A percentile compares a stretch with the other conserved stretches of the same genome.
These are phyloP conservation scores for Skeletonema marinoi DNA, from an alignment of 108 stramenopile genomes.

Conservation along the genomic window DNA sequence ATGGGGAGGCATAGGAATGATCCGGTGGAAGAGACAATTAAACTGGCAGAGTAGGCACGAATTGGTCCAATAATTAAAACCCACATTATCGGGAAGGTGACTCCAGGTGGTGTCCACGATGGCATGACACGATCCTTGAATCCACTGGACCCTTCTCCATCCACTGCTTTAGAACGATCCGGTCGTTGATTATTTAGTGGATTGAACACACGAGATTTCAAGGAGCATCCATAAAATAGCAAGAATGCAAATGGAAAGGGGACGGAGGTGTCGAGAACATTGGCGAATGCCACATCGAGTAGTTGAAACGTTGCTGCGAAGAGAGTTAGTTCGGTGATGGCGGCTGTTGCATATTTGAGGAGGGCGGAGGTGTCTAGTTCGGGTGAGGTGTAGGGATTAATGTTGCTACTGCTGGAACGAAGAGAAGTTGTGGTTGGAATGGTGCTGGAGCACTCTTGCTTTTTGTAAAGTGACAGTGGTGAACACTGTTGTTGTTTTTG, in stretches of 20 bases:
- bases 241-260: constrained; percentile 20
- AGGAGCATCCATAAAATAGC: constrained; percentile 35
- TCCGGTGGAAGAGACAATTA: constrained; percentile 56
- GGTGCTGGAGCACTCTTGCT: not conserved
- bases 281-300: constrained; percentile 14
- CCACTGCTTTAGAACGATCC: constrained; percentile 44
- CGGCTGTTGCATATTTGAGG: constrained; percentile 26
- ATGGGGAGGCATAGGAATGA: constrained; percentile 48
- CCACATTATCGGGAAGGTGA: constrained; percentile 95
- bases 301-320: constrained; percentile 26
- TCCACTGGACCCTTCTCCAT: constrained; percentile 41
- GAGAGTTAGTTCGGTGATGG: constrained; percentile 26
- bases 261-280: not conserved
- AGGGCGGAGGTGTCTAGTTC: constrained; percentile 36
- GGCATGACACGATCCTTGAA: constrained; percentile 74
- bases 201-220: constrained; percentile 59
- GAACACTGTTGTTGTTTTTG: not conserved
- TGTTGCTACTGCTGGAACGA: not conserved
- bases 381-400: constrained; percentile 35
- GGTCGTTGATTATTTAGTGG: constrained; percentile 70
- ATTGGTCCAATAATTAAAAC: constrained; percentile 84
- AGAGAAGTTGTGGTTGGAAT: not conserved
- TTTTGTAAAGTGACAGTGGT: not conserved
- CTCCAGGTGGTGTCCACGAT: constrained; percentile 87
- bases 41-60: constrained; percentile 71